These are phyloP conservation scores for Cryptosporidium andersoni DNA, from an alignment of 169 alveolate species.

Conservation along the genomic window DNA sequence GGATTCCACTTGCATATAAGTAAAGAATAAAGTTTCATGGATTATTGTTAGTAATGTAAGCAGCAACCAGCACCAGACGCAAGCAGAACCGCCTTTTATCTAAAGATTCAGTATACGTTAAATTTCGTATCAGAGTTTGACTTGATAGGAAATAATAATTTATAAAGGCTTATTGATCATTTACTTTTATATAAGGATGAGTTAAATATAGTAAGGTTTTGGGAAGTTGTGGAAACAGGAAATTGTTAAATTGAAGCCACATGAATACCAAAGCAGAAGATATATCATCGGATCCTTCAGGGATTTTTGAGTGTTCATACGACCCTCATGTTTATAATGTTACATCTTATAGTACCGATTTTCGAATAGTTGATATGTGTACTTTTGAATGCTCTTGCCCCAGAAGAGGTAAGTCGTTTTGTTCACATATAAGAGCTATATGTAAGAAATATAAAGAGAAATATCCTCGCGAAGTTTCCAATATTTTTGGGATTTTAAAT, in stretches of 20 bases:
- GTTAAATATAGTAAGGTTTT: too few species aligned
- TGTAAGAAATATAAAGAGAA: constrained; percentile 13
- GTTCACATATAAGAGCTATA: constrained; percentile 67
- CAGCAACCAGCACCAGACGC: too few species aligned
- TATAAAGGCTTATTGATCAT: too few species aligned
- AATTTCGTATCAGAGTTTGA: too few species aligned
- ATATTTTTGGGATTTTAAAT: constrained; percentile 16
- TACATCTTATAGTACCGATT: constrained; percentile 33
- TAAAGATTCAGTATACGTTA: too few species aligned
- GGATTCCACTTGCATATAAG: too few species aligned
- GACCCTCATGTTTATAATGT: constrained; percentile 67
- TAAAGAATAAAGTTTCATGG: too few species aligned
- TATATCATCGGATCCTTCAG: constrained; percentile 25
- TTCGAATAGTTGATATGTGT: constrained; percentile 64
- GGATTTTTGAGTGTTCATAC: constrained; percentile 29
- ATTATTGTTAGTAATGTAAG: too few species aligned
- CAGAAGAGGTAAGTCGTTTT: constrained; percentile 42
- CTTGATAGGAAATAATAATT: too few species aligned
- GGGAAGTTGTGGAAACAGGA: not conserved
- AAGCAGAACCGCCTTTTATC: too few species aligned
- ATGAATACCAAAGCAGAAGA: constrained; percentile 49
- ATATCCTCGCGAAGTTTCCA: constrained; percentile 21
- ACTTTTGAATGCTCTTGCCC: constrained; percentile 67
- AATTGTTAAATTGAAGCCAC: not conserved
- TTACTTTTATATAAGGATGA: too few species aligned